Conservation (phyloP, 2,329 filamentous ascomycete genomes). For the Teratosphaeriaceae sp. region DNA sequence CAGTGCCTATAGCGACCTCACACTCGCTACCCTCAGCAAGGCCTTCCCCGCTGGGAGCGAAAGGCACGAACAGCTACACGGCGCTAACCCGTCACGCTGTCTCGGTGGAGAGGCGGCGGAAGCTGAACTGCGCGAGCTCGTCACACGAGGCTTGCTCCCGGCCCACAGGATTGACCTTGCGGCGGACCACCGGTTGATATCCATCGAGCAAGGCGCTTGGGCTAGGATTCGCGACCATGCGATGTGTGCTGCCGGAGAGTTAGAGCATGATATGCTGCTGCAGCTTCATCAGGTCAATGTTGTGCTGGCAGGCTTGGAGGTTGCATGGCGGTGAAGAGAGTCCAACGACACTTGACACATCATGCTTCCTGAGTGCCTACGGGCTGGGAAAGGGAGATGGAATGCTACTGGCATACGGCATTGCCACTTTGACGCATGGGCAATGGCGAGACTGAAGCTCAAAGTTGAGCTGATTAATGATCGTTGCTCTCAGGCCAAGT, state of each 20-base stretch:
- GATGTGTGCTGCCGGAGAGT: neutral
- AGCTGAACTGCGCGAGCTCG: neutral
- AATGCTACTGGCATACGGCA: no score
- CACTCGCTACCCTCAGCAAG: neutral
- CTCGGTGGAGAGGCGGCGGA: neutral
- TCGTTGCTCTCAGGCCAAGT: constrained; percentile 11
- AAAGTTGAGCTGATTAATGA: neutral
- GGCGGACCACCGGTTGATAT: neutral
- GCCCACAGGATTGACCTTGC: neutral
- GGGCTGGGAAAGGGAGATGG: no score
- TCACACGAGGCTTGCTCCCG: neutral
- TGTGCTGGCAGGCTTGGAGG: neutral
- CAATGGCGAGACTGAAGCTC: neutral
- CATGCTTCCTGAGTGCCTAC: no score
- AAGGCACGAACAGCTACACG: neutral
- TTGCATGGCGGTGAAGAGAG: neutral
- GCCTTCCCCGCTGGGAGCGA: neutral
- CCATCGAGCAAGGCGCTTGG: neutral
- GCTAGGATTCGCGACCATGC: neutral
- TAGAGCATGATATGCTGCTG: neutral
- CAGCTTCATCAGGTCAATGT: constrained; percentile 1
- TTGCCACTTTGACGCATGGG: no score
- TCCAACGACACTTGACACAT: neutral
- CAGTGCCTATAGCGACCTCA: neutral
- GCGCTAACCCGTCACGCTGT: no score